These are phyloP conservation scores for Quercus glauca DNA, from an alignment of 306 rosid species.

Conservation along the genomic window DNA sequence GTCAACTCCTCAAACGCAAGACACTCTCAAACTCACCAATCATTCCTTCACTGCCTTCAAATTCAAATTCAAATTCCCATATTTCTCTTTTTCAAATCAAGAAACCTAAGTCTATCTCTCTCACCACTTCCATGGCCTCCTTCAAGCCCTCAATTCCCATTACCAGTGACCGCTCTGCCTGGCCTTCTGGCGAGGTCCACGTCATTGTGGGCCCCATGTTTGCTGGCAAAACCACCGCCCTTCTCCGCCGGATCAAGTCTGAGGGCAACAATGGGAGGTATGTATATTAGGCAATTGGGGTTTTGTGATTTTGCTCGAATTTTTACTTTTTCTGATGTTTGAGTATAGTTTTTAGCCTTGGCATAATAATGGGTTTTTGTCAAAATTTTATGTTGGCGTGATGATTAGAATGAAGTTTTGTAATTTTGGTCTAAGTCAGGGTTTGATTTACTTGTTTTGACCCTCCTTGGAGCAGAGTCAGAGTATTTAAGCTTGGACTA, in stretches of 20 bases:
- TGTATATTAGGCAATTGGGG: conserved; percentile 17
- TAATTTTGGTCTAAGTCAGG: no score
- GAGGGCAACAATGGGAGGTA: conserved; percentile 66
- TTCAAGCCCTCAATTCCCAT: conserved; percentile 27
- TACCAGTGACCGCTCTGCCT: conserved; percentile 4
- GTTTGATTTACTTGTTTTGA: background rate
- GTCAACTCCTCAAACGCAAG: no score
- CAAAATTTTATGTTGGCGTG: background rate
- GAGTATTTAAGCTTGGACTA: background rate
- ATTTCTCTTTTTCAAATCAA: background rate
- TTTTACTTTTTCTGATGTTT: background rate
- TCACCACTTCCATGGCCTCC: conserved; percentile 40
- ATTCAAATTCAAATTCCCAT: background rate
- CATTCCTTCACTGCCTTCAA: background rate
- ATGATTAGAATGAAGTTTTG: no score
- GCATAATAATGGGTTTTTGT: background rate
- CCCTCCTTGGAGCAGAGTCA: background rate
- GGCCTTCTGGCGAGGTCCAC: conserved; percentile 66
- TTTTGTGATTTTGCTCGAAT: background rate
- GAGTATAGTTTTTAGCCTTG: background rate
- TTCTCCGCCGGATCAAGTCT: conserved; percentile 78
- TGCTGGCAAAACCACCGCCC: conserved; percentile 89
- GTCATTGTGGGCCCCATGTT: conserved; percentile 95
- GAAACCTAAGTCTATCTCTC: background rate
- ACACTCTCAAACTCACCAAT: background rate